Conservation (phyloP, 352 stramenopile genomes). For the Pythium sp. region DNA sequence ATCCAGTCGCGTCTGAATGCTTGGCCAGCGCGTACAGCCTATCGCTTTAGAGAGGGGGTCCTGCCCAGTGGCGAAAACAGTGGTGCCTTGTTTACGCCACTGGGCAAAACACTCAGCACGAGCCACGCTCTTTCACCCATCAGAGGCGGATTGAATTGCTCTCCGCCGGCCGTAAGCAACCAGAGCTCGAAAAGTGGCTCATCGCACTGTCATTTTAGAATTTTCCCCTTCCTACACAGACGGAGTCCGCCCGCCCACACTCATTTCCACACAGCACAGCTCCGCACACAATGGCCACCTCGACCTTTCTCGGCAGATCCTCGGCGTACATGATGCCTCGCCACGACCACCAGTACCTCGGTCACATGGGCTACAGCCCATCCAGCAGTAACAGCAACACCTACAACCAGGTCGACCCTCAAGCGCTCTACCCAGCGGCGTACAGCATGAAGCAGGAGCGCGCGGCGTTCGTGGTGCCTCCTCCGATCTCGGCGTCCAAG, state of each 20-base stretch:
- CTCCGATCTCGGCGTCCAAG: slow-evolving; percentile 30
- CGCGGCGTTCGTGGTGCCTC: slow-evolving; percentile 18
- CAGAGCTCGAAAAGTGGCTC: not conserved
- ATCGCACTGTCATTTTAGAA: slow-evolving; percentile 9
- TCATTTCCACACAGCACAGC: not conserved
- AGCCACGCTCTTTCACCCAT: slow-evolving; percentile 18
- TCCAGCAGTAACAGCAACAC: not conserved
- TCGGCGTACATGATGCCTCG: slow-evolving; percentile 24
- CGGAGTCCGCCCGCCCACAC: not conserved
- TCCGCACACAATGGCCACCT: slow-evolving; percentile 10
- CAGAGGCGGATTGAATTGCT: not conserved
- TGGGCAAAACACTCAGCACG: slow-evolving; percentile 3
- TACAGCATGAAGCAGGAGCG: slow-evolving; percentile 15
- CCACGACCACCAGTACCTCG: slow-evolving; percentile 20
- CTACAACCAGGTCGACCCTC: slow-evolving; percentile 8
- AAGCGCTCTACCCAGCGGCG: slow-evolving; percentile 5
- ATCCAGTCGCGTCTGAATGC: slow-evolving; percentile 12
- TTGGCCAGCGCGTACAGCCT: slow-evolving; percentile 1
- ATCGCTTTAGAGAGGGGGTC: slow-evolving; percentile 6
- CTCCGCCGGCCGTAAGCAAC: not conserved
- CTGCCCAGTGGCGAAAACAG: slow-evolving; percentile 9
- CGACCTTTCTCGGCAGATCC: slow-evolving; percentile 25
- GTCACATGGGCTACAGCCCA: slow-evolving; percentile 26
- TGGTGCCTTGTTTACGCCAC: slow-evolving; percentile 1
- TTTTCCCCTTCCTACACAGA: not conserved